Conservation (phyloP, 148 eudicot genomes). For the Rhododendron ovatum region DNA sequence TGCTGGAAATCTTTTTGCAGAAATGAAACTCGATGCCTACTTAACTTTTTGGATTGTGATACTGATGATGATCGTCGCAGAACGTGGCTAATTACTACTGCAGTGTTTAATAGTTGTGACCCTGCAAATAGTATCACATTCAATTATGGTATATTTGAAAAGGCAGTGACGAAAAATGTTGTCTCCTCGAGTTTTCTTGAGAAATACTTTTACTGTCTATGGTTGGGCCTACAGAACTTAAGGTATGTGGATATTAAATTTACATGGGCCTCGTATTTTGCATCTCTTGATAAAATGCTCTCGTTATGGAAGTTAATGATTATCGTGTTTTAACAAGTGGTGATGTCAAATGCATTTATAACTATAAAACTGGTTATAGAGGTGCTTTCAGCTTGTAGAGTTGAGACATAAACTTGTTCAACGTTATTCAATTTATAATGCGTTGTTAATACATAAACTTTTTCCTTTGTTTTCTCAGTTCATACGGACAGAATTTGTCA, state of each 20-base stretch:
- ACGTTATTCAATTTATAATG: background rate
- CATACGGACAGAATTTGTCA: constrained; percentile 87
- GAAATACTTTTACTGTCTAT: constrained; percentile 89
- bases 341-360: background rate
- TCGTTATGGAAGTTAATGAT: background rate
- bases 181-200: constrained; percentile 61
- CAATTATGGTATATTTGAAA: constrained; percentile 67
- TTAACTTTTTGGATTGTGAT: constrained; percentile 60
- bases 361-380: background rate
- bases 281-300: background rate
- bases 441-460: background rate
- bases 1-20: constrained; percentile 87
- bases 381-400: background rate
- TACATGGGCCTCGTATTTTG: background rate
- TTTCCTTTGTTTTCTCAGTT: constrained; percentile 39
- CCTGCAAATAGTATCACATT: constrained; percentile 42
- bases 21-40: constrained; percentile 40
- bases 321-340: background rate
- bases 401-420: background rate
- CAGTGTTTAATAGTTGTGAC: constrained; percentile 56
- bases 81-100: constrained; percentile 60
- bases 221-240: constrained; percentile 97
- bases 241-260: constrained; percentile 38
- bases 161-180: constrained; percentile 65
- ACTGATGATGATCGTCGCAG: constrained; percentile 23